These are phyloP conservation scores for Peziza echinospora DNA, from an alignment of 495 filamentous ascomycete species.

Conservation along the genomic window DNA sequence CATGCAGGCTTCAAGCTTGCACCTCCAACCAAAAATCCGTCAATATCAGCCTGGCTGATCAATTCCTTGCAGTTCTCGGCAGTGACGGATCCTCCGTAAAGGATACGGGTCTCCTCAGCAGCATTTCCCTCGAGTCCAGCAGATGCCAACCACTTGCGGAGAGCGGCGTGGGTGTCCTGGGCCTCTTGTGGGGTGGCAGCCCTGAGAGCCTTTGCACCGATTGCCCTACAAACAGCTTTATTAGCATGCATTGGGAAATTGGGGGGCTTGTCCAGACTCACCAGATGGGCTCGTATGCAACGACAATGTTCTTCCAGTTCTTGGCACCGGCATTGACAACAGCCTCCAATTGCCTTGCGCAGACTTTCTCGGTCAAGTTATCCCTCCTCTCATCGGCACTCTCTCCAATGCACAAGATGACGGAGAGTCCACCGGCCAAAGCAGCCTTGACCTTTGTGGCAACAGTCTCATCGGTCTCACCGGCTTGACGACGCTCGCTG, in stretches of 20 bases:
- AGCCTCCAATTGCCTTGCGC: slow-evolving; percentile 55
- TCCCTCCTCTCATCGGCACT: slow-evolving; percentile 76
- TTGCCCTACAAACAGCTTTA: not conserved
- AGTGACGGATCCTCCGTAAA: slow-evolving; percentile 90
- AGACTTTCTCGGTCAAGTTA: slow-evolving; percentile 71
- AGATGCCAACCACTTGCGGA: slow-evolving; percentile 67
- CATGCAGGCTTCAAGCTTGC: slow-evolving; percentile 96
- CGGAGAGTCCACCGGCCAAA: slow-evolving; percentile 62
- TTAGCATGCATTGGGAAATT: not conserved
- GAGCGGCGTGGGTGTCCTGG: slow-evolving; percentile 29
- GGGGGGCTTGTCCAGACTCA: slow-evolving; percentile 87
- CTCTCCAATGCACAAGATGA: slow-evolving; percentile 95
- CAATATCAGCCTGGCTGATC: slow-evolving; percentile 77
- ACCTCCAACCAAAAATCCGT: slow-evolving; percentile 95
- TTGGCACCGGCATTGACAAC: slow-evolving; percentile 39
- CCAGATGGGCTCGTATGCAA: slow-evolving; percentile 99
- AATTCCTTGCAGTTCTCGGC: slow-evolving; percentile 97
- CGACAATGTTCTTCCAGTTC: slow-evolving; percentile 83
- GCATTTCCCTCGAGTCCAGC: slow-evolving; percentile 34
- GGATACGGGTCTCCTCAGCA: slow-evolving; percentile 37
- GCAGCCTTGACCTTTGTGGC: slow-evolving; percentile 84
- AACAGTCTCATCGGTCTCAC: slow-evolving; percentile 68
- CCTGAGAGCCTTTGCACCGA: not conserved
- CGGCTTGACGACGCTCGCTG: slow-evolving; percentile 70
- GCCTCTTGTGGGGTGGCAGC: slow-evolving; percentile 9